These are phyloP conservation scores for Trapa incisa DNA, from an alignment of 345 rosid species.

Conservation along the genomic window DNA sequence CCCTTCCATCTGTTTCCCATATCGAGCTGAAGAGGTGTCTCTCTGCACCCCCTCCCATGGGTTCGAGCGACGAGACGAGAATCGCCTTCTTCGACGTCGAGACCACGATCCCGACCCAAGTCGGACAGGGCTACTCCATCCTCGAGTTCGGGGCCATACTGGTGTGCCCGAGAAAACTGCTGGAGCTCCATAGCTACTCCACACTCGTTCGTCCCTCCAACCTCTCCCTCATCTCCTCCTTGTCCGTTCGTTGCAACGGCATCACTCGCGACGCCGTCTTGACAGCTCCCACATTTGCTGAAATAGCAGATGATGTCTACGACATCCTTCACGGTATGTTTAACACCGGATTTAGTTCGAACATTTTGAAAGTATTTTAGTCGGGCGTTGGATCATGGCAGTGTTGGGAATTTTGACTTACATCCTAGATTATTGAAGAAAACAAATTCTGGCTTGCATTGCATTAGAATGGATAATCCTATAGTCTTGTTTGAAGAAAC, in stretches of 20 bases:
- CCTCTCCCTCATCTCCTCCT: constrained; percentile 38
- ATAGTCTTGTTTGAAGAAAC: not conserved
- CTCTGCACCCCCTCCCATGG: not conserved
- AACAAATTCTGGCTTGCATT: too few relatives aligned
- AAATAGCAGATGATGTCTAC: constrained; percentile 62
- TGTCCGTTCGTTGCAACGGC: constrained; percentile 60
- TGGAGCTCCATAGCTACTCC: constrained; percentile 60
- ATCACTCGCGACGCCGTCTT: constrained; percentile 46
- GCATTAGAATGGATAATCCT: constrained; percentile 1
- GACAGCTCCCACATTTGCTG: constrained; percentile 48
- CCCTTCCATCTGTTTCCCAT: not conserved
- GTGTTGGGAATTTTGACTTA: too few relatives aligned
- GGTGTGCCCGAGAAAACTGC: constrained; percentile 67
- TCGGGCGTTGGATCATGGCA: too few relatives aligned
- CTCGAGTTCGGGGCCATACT: constrained; percentile 87
- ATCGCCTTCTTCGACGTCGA: constrained; percentile 88
- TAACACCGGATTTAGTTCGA: not conserved
- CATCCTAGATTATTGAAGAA: not conserved
- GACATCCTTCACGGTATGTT: constrained; percentile 59
- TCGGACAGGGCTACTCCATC: constrained; percentile 48
- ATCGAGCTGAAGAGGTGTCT: not conserved
- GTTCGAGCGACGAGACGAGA: constrained; percentile 18
- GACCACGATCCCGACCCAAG: constrained; percentile 56
- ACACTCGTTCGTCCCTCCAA: constrained; percentile 64
- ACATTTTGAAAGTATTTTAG: not conserved